These are phyloP conservation scores for Aspergillus novofumigatus DNA, from an alignment of 2,329 filamentous ascomycete genomes.

Conservation along the genomic window DNA sequence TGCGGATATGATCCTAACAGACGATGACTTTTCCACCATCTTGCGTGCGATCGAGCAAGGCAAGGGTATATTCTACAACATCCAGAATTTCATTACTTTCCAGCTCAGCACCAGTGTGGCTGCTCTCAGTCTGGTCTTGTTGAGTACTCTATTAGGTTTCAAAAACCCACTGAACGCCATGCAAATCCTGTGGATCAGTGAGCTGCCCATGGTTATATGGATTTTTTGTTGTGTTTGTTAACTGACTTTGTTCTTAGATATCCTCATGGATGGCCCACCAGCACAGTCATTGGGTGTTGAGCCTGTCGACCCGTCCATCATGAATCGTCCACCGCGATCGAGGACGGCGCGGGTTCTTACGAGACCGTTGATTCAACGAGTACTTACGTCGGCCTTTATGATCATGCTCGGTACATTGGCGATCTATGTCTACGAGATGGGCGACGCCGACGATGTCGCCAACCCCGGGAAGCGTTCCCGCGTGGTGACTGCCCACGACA, in stretches of 20 bases:
- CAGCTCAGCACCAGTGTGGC: slow-evolving; percentile 96
- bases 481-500: slow-evolving; percentile 84
- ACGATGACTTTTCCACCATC: slow-evolving; percentile 88
- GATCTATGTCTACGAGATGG: slow-evolving; percentile 90
- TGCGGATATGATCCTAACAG: slow-evolving; percentile 80
- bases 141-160: slow-evolving; percentile 90
- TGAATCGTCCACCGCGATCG: slow-evolving; percentile 82
- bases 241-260: slow-evolving; percentile 59
- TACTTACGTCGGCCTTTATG: slow-evolving; percentile 78
- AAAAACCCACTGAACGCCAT: slow-evolving; percentile 96
- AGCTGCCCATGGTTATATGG: slow-evolving; percentile 38
- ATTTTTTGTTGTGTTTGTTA: neutral
- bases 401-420: slow-evolving; percentile 91
- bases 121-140: slow-evolving; percentile 80
- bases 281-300: slow-evolving; percentile 97
- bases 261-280: slow-evolving; percentile 98
- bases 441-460: slow-evolving; percentile 55
- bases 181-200: slow-evolving; percentile 99
- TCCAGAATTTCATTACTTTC: slow-evolving; percentile 98
- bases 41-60: slow-evolving; percentile 95
- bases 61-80: slow-evolving; percentile 99
- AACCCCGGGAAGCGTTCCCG: slow-evolving; percentile 43
- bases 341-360: slow-evolving; percentile 91
- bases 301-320: slow-evolving; percentile 87
- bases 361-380: slow-evolving; percentile 71